Evolutionary conservation across 2,329 filamentous ascomycete genomes (phyloP).

Genomic region (Simplicillium sp.): DNA sequence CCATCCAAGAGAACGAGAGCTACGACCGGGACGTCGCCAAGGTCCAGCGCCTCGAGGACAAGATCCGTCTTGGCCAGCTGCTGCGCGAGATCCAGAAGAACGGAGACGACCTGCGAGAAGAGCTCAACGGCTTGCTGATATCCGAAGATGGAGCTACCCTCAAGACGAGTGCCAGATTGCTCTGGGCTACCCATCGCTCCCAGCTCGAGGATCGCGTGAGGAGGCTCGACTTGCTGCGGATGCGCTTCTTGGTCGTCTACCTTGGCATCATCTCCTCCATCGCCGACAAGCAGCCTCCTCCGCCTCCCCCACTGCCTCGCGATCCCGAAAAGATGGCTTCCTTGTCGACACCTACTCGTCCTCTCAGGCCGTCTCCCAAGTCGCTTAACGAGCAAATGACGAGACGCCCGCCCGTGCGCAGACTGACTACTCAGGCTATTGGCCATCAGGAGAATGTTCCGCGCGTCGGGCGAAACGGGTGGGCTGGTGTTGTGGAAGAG

Average conservation of each 20-base stretch:
- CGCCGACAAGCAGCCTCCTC: constrained; percentile 23
- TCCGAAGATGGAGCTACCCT: constrained; percentile 33
- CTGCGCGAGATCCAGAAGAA: constrained; percentile 52
- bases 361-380: constrained; percentile 22
- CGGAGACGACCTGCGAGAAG: constrained; percentile 52
- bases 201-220: constrained; percentile 48
- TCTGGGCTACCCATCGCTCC: constrained; percentile 48
- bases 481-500: constrained; percentile 55
- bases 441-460: constrained; percentile 40
- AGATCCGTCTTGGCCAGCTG: constrained; percentile 47
- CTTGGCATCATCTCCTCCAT: constrained; percentile 45
- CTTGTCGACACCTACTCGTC: constrained; percentile 19
- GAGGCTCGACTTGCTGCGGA: constrained; percentile 50
- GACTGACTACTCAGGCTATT: constrained; percentile 44
- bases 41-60: constrained; percentile 51
- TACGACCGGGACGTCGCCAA: constrained; percentile 51
- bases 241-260: constrained; percentile 56
- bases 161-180: constrained; percentile 37
- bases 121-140: constrained; percentile 42
- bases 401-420: constrained; percentile 38
- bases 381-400: constrained; percentile 32
- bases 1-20: constrained; percentile 53
- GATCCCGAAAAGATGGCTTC: constrained; percentile 24
- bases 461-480: constrained; percentile 41
- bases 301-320: constrained; percentile 16